Conservation (phyloP, 345 rosid species). For the Sonneratia alba region DNA sequence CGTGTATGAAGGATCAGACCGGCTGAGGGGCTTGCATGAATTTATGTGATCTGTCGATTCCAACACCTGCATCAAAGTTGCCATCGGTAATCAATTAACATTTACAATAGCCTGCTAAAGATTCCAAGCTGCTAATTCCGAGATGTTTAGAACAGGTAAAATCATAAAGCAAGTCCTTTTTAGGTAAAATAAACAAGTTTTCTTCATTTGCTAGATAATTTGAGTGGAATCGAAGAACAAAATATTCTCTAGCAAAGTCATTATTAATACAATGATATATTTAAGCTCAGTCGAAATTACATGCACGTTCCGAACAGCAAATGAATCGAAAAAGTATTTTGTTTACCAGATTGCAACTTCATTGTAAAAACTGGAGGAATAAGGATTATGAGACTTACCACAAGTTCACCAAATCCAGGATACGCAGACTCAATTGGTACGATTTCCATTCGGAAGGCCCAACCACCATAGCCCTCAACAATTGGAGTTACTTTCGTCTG, state of each 20-base stretch:
- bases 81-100: neutral
- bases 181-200: too few relatives aligned
- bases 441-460: constrained; percentile 94
- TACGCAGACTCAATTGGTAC: constrained; percentile 95
- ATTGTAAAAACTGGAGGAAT: neutral
- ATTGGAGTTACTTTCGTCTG: constrained; percentile 97
- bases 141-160: neutral
- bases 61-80: constrained; percentile 51
- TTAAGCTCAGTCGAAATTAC: too few relatives aligned
- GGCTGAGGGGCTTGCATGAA: constrained; percentile 89
- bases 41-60: constrained; percentile 94
- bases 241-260: too few relatives aligned
- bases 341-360: neutral
- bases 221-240: too few relatives aligned
- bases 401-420: constrained; percentile 95
- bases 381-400: constrained; percentile 43
- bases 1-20: constrained; percentile 64
- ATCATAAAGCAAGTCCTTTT: neutral
- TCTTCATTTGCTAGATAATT: too few relatives aligned
- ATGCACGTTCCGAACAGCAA: too few relatives aligned
- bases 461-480: constrained; percentile 97
- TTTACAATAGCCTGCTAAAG: neutral
- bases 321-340: too few relatives aligned
- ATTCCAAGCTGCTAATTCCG: neutral
- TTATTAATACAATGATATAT: too few relatives aligned